Evolutionary conservation across 345 rosid species (phyloP).

Genomic region (Sisymbrium irio): DNA sequence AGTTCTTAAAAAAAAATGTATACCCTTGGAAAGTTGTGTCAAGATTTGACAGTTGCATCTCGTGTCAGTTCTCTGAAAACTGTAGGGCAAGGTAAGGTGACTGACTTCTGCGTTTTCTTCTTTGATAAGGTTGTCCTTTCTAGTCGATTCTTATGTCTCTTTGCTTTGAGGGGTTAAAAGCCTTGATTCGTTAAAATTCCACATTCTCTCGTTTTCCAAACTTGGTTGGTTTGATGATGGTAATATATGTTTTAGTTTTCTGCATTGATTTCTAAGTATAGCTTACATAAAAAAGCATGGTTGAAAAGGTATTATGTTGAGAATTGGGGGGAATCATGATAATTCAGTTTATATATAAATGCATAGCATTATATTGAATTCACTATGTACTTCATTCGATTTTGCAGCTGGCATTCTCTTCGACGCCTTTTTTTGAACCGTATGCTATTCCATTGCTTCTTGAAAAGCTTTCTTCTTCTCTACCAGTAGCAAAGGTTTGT

Average conservation of each 20-base stretch:
- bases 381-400: conserved; percentile 19
- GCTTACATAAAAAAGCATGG: conserved; percentile 4
- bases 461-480: conserved; percentile 87
- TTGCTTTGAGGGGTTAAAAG: not conserved
- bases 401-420: conserved; percentile 69
- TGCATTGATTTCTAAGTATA: not conserved
- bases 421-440: conserved; percentile 89
- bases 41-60: not conserved
- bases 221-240: not conserved
- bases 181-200: not conserved
- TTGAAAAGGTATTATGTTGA: not conserved
- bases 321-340: not conserved
- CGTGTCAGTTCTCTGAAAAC: not conserved
- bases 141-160: not conserved
- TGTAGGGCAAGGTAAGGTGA: not conserved
- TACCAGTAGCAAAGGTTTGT: conserved; percentile 77
- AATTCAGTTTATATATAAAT: not conserved
- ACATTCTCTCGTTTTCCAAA: not conserved
- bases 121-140: not conserved
- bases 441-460: conserved; percentile 81
- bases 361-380: not conserved
- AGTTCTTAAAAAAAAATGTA: not conserved
- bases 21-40: not conserved
- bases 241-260: not conserved
- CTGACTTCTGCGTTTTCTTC: not conserved